These are phyloP conservation scores for Aspergillus oerlinghausenensis DNA, from an alignment of 2,329 filamentous ascomycete species.

Conservation along the genomic window DNA sequence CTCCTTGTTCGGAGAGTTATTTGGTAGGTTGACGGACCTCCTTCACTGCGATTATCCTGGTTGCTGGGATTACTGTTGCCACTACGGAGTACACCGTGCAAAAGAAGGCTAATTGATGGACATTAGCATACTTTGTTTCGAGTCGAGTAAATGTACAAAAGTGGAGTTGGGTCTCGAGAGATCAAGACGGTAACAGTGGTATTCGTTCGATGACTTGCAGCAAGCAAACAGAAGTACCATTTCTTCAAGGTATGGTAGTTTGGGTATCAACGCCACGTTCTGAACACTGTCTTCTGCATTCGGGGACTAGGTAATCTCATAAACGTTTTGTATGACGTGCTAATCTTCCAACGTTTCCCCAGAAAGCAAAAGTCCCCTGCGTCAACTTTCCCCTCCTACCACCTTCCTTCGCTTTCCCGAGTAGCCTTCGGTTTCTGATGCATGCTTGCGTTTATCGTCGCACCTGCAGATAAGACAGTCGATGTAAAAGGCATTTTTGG, in stretches of 20 bases:
- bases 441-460: neutral
- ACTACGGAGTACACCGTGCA: neutral
- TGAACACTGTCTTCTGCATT: neutral
- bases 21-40: neutral
- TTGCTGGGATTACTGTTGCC: neutral
- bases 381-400: neutral
- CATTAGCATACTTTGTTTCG: neutral
- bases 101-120: neutral
- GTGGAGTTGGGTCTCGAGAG: no score
- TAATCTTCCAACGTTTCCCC: neutral
- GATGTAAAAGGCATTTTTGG: constrained; percentile 48
- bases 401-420: neutral
- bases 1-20: neutral
- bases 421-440: neutral
- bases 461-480: constrained; percentile 2
- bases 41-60: neutral
- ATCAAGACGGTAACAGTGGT: no score
- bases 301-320: neutral
- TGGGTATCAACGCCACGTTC: neutral
- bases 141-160: neutral
- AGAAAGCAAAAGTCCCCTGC: neutral
- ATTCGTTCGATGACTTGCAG: neutral
- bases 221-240: neutral
- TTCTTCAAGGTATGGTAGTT: no score
- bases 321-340: neutral